phyloP scores from a whole-genome alignment of 78 protist genomes.

The slime mould (Dictyostelium discoideum) region DNA sequence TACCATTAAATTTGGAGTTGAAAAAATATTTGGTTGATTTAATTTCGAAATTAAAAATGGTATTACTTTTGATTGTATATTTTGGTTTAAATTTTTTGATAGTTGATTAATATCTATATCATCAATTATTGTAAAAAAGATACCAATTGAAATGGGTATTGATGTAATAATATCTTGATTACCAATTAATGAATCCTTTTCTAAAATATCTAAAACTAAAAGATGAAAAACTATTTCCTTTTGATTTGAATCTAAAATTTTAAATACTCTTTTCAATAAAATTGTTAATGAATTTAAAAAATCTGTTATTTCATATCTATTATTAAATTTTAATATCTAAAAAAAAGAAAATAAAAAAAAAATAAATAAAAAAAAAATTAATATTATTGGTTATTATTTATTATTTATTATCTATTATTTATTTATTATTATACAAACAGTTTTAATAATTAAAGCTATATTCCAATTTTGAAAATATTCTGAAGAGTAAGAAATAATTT shows the following conservation, averaged over 20 bases:
- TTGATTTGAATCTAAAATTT: background rate
- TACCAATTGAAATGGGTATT: slow-evolving; percentile 4
- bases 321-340: background rate
- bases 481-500: background rate
- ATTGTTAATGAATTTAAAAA: background rate
- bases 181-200: background rate
- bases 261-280: slow-evolving; percentile 12
- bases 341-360: background rate
- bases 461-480: background rate
- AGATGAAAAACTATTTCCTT: background rate
- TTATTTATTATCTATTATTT: background rate
- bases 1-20: slow-evolving; percentile 13
- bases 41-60: slow-evolving; percentile 3
- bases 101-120: background rate
- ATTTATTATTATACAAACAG: background rate
- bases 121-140: background rate
- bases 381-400: no score
- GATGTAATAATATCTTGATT: background rate
- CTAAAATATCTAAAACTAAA: background rate
- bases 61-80: background rate
- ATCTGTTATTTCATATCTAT: slow-evolving; percentile 7
- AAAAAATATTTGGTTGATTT: slow-evolving; percentile 2
- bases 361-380: no score
- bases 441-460: background rate
- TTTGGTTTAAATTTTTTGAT: background rate